These are phyloP conservation scores for Rhododendron henanense DNA, from an alignment of 148 eudicot species.

Conservation along the genomic window DNA sequence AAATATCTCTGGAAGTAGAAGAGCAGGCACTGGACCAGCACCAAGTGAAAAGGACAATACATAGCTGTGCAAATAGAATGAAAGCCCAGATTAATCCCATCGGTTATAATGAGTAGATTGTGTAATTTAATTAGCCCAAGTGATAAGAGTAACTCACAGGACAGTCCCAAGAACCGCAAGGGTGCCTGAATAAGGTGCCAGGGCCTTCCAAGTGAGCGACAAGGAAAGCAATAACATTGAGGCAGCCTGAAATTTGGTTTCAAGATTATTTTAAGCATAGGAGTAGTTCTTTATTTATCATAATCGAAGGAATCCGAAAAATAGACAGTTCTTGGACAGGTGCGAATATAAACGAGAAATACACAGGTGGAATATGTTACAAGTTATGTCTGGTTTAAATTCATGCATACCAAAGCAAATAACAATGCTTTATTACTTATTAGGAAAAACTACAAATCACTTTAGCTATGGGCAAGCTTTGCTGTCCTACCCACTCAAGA, in stretches of 20 bases:
- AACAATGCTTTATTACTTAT: background rate
- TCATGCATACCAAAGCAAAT: background rate
- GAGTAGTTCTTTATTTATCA: background rate
- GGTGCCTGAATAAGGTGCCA: slow-evolving; percentile 93
- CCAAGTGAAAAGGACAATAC: slow-evolving; percentile 95
- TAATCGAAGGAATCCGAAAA: background rate
- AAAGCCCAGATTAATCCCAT: slow-evolving; percentile 1
- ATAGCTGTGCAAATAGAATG: slow-evolving; percentile 43
- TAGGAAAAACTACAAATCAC: background rate
- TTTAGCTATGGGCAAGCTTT: background rate
- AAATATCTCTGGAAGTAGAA: slow-evolving; percentile 92
- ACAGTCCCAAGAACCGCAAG: slow-evolving; percentile 94
- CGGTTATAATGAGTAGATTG: background rate
- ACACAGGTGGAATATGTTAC: background rate
- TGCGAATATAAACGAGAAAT: background rate
- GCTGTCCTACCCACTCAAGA: background rate
- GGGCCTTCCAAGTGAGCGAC: slow-evolving; percentile 68
- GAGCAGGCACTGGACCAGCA: slow-evolving; percentile 98
- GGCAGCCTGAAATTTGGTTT: slow-evolving; percentile 59
- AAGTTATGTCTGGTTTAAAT: background rate
- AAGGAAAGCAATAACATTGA: slow-evolving; percentile 91
- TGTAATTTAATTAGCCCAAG: background rate
- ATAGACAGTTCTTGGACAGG: background rate
- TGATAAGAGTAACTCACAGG: slow-evolving; percentile 50
- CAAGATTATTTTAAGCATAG: background rate